These are phyloP conservation scores for Cadophora gregata DNA, from an alignment of 2,329 filamentous ascomycete genomes.

Conservation along the genomic window DNA sequence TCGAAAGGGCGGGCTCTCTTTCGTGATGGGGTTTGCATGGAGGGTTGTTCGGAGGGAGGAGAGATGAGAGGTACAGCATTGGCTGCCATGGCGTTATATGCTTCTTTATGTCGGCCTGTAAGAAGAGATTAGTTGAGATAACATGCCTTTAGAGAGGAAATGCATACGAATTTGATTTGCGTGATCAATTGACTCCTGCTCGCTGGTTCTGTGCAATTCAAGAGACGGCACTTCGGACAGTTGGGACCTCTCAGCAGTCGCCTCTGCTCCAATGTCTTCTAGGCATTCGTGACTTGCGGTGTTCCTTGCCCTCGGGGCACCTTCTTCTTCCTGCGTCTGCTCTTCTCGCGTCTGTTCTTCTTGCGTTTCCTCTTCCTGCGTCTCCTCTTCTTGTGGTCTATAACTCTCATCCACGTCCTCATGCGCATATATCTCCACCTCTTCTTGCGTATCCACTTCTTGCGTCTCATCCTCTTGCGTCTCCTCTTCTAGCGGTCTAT, in stretches of 20 bases:
- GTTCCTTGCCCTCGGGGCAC: background rate
- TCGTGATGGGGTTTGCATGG: slow-evolving; percentile 17
- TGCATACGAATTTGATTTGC: background rate
- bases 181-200: background rate
- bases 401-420: background rate
- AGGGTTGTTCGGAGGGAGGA: slow-evolving; percentile 9
- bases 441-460: background rate
- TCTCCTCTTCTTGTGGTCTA: background rate
- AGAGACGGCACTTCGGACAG: background rate
- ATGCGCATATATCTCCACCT: too few species aligned
- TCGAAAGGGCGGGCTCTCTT: slow-evolving; percentile 25
- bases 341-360: background rate
- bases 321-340: background rate
- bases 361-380: too few species aligned
- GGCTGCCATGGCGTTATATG: slow-evolving; percentile 26
- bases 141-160: background rate
- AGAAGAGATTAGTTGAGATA: background rate
- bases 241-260: background rate
- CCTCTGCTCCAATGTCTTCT: background rate
- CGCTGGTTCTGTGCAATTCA: background rate
- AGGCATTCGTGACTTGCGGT: background rate
- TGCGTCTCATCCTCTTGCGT: background rate
- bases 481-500: background rate
- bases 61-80: slow-evolving; percentile 20
- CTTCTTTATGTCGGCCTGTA: slow-evolving; percentile 15